phyloP scores from a whole-genome alignment of 306 rosid genomes.

The Abrus precatorius region DNA sequence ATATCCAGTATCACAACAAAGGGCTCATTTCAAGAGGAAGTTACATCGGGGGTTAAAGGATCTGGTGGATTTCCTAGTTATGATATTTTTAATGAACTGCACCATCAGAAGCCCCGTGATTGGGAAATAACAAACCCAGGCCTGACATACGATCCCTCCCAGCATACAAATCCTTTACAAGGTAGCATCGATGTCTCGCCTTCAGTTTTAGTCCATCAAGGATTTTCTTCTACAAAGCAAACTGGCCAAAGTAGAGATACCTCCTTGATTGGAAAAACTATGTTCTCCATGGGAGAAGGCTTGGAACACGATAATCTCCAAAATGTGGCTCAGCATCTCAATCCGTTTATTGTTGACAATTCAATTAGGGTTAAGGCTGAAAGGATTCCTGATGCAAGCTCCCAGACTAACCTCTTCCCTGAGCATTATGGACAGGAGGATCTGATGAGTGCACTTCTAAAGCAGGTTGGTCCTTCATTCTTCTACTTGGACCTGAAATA shows the following conservation, averaged over 20 bases:
- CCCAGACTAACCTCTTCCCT: slow-evolving; percentile 63
- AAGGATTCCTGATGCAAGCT: slow-evolving; percentile 64
- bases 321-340: slow-evolving; percentile 62
- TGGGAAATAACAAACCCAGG: slow-evolving; percentile 80
- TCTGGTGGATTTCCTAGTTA: slow-evolving; percentile 71
- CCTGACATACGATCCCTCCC: slow-evolving; percentile 67
- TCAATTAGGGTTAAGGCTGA: slow-evolving; percentile 75
- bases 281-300: slow-evolving; percentile 64
- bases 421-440: slow-evolving; percentile 92
- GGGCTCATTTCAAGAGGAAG: slow-evolving; percentile 71
- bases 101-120: slow-evolving; percentile 78
- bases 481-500: slow-evolving; percentile 4
- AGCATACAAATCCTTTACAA: slow-evolving; percentile 66
- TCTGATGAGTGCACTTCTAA: slow-evolving; percentile 91
- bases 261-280: slow-evolving; percentile 56
- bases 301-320: slow-evolving; percentile 61
- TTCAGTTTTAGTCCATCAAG: slow-evolving; percentile 76
- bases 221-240: slow-evolving; percentile 70
- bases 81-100: slow-evolving; percentile 81
- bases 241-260: slow-evolving; percentile 59
- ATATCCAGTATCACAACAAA: slow-evolving; percentile 66
- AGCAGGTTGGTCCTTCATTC: slow-evolving; percentile 71
- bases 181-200: slow-evolving; percentile 72
- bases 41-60: slow-evolving; percentile 68
- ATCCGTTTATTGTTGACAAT: slow-evolving; percentile 58